phyloP scores from a whole-genome alignment of 768 basidiomycete genomes.

The Phallus indusiatus region DNA sequence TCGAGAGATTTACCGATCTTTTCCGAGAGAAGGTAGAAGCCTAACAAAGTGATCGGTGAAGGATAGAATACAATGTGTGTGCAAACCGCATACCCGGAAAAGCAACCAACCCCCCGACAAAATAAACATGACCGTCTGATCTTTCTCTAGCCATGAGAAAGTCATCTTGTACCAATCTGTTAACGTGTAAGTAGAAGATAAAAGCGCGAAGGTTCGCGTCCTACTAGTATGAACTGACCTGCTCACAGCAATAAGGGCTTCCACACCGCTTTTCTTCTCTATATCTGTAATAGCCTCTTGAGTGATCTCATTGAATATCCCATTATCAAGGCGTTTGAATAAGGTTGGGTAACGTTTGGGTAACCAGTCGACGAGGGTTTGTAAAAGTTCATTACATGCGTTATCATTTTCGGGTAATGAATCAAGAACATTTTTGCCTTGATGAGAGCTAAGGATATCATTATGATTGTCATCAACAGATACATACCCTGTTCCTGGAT shows the following conservation, averaged over 20 bases:
- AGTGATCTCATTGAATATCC: constrained; percentile 23
- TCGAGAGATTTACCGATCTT: constrained; percentile 23
- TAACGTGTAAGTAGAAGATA: neutral
- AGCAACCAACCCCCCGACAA: constrained; percentile 26
- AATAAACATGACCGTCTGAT: constrained; percentile 27
- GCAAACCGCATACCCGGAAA: constrained; percentile 18
- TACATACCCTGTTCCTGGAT: constrained; percentile 21
- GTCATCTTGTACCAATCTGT: constrained; percentile 25
- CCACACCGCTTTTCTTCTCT: constrained; percentile 13
- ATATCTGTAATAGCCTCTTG: constrained; percentile 15
- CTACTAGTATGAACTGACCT: constrained; percentile 13
- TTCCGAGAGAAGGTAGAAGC: constrained; percentile 24
- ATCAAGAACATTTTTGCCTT: constrained; percentile 33
- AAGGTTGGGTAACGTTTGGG: constrained; percentile 47
- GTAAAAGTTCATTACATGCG: constrained; percentile 43
- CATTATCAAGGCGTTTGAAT: constrained; percentile 25
- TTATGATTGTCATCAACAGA: neutral
- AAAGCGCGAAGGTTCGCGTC: neutral
- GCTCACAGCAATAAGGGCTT: constrained; percentile 21
- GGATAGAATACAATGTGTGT: neutral
- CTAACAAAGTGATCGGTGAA: constrained; percentile 13
- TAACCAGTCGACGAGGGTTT: constrained; percentile 47
- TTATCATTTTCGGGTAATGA: constrained; percentile 38
- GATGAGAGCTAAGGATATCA: neutral
- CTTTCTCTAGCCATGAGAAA: constrained; percentile 28